Conservation (phyloP, 306 rosid genomes). For the Coriaria nepalensis region DNA sequence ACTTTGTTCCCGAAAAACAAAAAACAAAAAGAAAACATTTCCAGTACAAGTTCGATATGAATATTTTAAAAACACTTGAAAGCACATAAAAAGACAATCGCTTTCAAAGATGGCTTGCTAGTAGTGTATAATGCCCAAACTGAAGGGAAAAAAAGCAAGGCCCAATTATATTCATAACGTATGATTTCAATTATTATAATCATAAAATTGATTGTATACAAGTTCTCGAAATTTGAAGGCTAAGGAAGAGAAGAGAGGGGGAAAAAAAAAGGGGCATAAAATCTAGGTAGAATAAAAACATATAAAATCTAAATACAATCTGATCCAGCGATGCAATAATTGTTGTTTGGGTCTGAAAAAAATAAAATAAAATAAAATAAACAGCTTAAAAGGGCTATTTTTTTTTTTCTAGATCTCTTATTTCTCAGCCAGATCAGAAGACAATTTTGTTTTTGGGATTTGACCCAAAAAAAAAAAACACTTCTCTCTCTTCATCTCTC, state of each 20-base stretch:
- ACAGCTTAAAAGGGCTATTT: slow-evolving; percentile 36
- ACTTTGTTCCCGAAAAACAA: neutral
- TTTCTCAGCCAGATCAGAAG: slow-evolving; percentile 19
- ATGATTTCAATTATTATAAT: slow-evolving; percentile 15
- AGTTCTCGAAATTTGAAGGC: slow-evolving; percentile 23
- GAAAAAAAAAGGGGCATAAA: slow-evolving; percentile 39
- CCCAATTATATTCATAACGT: slow-evolving; percentile 5
- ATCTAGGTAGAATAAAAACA: slow-evolving; percentile 49
- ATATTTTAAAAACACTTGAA: slow-evolving; percentile 24
- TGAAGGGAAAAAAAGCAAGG: slow-evolving; percentile 8
- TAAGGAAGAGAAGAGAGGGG: slow-evolving; percentile 14
- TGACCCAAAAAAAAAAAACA: slow-evolving; percentile 8
- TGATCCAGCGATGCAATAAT: slow-evolving; percentile 99
- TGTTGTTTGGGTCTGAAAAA: slow-evolving; percentile 21
- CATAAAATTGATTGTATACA: slow-evolving; percentile 12
- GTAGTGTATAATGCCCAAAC: slow-evolving; percentile 24
- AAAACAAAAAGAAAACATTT: neutral
- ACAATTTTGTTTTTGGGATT: neutral
- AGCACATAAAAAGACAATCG: slow-evolving; percentile 64
- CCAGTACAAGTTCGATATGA: slow-evolving; percentile 10
- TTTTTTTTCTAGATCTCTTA: slow-evolving; percentile 41
- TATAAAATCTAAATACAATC: slow-evolving; percentile 65
- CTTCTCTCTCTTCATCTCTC: slow-evolving; percentile 5
- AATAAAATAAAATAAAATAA: too few relatives aligned
- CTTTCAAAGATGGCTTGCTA: slow-evolving; percentile 57